Evolutionary conservation across 108 stramenopile species (phyloP), one percentile per base, ranked within the genome.

Genomic region (Cyclotella kingstonii): DNA sequence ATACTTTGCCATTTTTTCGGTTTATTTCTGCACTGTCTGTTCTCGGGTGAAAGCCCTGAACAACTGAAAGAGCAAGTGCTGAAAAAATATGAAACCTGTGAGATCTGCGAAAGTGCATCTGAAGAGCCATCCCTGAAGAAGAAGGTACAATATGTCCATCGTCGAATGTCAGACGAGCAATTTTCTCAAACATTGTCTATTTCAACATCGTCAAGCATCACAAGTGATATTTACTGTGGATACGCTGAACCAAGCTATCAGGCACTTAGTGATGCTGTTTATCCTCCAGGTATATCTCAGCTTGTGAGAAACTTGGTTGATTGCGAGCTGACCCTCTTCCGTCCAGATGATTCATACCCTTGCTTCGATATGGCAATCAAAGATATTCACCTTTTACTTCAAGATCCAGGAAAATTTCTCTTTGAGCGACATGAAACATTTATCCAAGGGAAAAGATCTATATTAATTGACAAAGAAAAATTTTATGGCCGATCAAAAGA

Each of bases 401-500:
- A 8, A 1, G 41, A 60, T 0, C 69, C 69, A 25, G 51, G 52
- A 25, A 25, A 44, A 34, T 60, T 54, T 25, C 41, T 61, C 5
- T 70, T 62, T 46, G 59, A 53, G 18, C 12, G 36, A 25, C 21
- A 31, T 0, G 34, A 42, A 17, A 12, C 22, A 0, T 17, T 19
- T n/a, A 6, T 0, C 9, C 29, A 55, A 38, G 35, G 19, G 12
- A 54, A 27, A 12, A 47, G 9, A 27, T 12, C 47, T 2, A 48
- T 59, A n/a, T 33, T 22, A 4, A 11, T 54, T 12, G 25, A 49
- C 23, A 54, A 46, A 30, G 38, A 26, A 14, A 54, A 55, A 14
- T 30, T 70, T 0, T 70, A 70, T 44, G 69, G 69, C 18, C 40
- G 69, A 15, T 46, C 38, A 35, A 28, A 31, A 22, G 69, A 70